Evolutionary conservation across 2,329 filamentous ascomycete genomes (phyloP), one percentile per base, ranked within the genome.

Genomic region (Diaporthe caulivora): DNA sequence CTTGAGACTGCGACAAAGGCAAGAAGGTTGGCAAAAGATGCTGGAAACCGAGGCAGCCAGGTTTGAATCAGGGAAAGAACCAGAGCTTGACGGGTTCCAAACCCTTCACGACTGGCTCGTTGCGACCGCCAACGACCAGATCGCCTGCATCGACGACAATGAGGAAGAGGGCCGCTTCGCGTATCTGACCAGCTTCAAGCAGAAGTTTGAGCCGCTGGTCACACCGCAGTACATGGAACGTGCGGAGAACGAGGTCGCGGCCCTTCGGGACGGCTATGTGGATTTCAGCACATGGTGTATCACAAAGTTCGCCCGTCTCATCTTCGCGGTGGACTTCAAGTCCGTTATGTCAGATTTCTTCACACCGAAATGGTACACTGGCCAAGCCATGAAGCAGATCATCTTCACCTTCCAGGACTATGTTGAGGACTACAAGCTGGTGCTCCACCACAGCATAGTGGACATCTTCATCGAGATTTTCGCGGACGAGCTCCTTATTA

Each of bases 61-160:
- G 78, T 97, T 95, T 82, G 92, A 93, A 81, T 80, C 83, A 3
- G 86, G 84, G 74, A 86, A 83, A 75, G 83, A 85, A 17, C 81
- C 87, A 6, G 90, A 92, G 64, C 82, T 91, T 11, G 90, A 93
- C 70, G 89, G 91, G 21, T 92, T 93, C 79, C 95, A 97, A 81
- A 91, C 93, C 3, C 86, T 98, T 37, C 94, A 97, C 81, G 97
- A 99, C 84, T 99, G 96, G 95, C 92, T 99, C 72, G 92, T 99
- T 70, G 95, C 97, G 58, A 95, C 97, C 72, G 97, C 97, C 78
- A 99, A 99, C 84, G 97, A 99, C 84, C 97, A 99, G 83, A 98
- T 99, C 81, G 95, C 95, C 72, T 98, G 95, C 83, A 98, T 99
- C 79, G 97, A 98, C 82, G 97, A 98, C 80, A 93, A 93, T 77